Base-by-base conservation (phyloP, 257 asterid species). In the Plantago ovata region DNA sequence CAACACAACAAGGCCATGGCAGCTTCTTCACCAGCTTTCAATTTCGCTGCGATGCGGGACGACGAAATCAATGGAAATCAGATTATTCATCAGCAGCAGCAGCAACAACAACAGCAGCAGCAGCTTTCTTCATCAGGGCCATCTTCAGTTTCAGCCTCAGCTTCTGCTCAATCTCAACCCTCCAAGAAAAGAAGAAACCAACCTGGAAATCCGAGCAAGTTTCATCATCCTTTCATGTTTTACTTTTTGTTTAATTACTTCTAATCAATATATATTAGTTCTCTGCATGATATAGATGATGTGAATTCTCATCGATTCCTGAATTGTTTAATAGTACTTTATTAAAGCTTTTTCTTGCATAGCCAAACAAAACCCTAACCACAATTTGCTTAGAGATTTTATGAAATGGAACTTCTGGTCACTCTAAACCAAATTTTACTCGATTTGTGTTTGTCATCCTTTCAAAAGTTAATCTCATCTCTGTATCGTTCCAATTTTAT, bases 181-280 rank as follows among this genome's bases (percentile, higher is more conserved):
- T 53, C 50, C 24, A 87, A 81, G 79, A 74, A 69, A 32, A 69
- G 82, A 47, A 70, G 92, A 62, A 85, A 88, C 47, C 96, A 85
- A 60, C 79, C 96, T 4, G 96, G 96, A 50, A 83, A 80, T 52
- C 89, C 96, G 74, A 77, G 96, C 83, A 81, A 83, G 94, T 50
- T 32, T 84, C 56, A n/a, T 53, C 80, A 0, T 56, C 64, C 16
- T 4, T 53, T 53, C 5, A 6, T 54, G 43, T 15, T 49, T 10
- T 28, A 28, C 36, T 28, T 28, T n/a, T n/a, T n/a, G n/a, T n/a
- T n/a, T n/a, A n/a, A n/a, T n/a, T 28, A 28, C 36, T 28, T 28
- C 36, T 28, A 28, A 28, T 28, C 3, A 28, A 28, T 28, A 28
- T 3, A 28, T 28, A 28, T 28, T 28, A n/a, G n/a, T 28, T 3